Evolutionary conservation across 768 basidiomycete genomes (phyloP), one percentile per base, ranked within the genome.

Genomic region (Pleurotus platypus): DNA sequence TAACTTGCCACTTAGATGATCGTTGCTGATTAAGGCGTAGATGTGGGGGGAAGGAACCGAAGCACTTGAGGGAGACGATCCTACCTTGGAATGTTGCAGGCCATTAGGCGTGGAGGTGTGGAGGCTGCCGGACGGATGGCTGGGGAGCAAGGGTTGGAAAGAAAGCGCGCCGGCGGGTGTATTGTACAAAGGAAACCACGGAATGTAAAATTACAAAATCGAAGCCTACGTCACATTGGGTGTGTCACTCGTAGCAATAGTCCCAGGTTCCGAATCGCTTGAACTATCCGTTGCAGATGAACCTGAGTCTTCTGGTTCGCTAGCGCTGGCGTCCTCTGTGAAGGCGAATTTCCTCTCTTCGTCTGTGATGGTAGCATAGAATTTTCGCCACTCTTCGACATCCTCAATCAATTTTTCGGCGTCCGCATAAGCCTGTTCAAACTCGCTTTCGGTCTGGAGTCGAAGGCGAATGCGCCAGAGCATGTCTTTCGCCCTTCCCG

Each of bases 91-190:
- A 38, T 62, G 61, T 22, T 63, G 62, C 20, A 58, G 61, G 13
- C 61, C 62, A 12, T 58, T 63, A 3, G 56, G 60, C n/a, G 62
- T 63, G 5, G 54, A 59, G 27, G 58, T 63, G 8, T 63, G 51
- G 46, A 38, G 50, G 30, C 45, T 63, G 24, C 54, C 62, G 6
- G 58, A 43, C 2, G 55, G 43, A 37, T 56, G 51, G 45, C 58
- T 63, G 12, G 49, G 24, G 4, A n/a, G 24, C 16, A 46, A 27
- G 24, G 42, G 58, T 26, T 63, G 62, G 62, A 49, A 62, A 39
- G 59, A 57, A 37, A 49, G 39, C 9, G 15, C 42, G 2, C 46
- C 53, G 12, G 49, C 30, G 8, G 59, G 54, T 8, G 26, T n/a
- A 11, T 2, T 46, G 38, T 61, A 58, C 24, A 54, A 38, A 43